These are phyloP conservation scores for Straminergon stramineum DNA, from an alignment of 225 moss, liverwort and hornwort genomes.

Conservation along the genomic window DNA sequence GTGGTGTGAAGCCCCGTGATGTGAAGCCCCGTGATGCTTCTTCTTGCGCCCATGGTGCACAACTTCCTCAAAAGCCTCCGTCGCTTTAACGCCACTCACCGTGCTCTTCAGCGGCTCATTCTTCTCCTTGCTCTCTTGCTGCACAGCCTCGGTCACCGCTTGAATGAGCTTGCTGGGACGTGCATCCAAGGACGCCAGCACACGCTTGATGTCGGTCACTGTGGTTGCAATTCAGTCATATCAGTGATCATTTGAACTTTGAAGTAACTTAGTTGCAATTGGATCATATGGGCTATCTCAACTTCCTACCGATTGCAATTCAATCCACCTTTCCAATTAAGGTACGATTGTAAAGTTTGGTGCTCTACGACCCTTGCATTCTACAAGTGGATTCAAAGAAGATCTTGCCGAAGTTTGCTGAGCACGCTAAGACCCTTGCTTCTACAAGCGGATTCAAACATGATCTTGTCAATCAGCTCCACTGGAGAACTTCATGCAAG, in stretches of 20 bases:
- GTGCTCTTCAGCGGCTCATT: background rate
- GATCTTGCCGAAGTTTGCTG: background rate
- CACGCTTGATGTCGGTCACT: conserved; percentile 37
- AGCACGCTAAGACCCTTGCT: background rate
- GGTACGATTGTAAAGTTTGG: no score
- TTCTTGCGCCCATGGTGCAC: conserved; percentile 1
- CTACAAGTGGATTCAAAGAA: background rate
- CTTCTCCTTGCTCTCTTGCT: background rate
- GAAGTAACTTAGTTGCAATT: background rate
- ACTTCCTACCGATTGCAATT: background rate
- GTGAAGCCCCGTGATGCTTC: background rate
- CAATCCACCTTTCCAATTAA: background rate
- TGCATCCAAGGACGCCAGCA: conserved; percentile 11
- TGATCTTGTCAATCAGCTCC: background rate
- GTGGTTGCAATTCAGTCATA: background rate
- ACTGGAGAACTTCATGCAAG: background rate
- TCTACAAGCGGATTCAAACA: background rate
- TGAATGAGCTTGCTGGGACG: conserved; percentile 29
- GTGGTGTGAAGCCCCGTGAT: background rate
- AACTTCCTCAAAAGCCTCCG: conserved; percentile 1
- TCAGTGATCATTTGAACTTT: background rate
- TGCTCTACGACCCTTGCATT: background rate
- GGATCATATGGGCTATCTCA: background rate
- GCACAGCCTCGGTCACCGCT: conserved; percentile 19
- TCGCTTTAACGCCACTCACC: background rate